Conservation (phyloP, 768 basidiomycete genomes). For the Cystobasidium ongulense region DNA sequence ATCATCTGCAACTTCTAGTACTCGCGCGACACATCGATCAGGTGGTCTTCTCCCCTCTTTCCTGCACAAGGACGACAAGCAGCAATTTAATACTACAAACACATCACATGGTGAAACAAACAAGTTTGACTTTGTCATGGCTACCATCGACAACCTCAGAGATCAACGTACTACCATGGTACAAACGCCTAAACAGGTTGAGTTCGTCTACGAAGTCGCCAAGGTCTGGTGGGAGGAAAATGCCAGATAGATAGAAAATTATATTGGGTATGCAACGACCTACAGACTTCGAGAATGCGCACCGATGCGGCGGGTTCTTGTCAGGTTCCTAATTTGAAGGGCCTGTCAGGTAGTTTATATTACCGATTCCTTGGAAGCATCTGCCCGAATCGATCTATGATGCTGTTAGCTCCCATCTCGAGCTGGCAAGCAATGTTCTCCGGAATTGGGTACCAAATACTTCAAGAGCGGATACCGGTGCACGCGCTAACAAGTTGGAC, state of each 20-base stretch:
- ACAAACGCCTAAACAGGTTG: conserved; percentile 35
- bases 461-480: too few relatives aligned
- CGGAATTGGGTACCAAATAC: too few relatives aligned
- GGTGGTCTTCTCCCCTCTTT: neutral
- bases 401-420: too few relatives aligned
- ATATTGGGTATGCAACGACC: too few relatives aligned
- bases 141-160: conserved; percentile 36
- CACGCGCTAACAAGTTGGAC: too few relatives aligned
- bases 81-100: neutral
- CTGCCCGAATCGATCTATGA: too few relatives aligned
- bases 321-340: too few relatives aligned
- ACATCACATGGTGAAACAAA: neutral
- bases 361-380: too few relatives aligned
- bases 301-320: too few relatives aligned
- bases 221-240: neutral
- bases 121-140: conserved; percentile 29
- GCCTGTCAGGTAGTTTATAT: too few relatives aligned
- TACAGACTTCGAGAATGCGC: too few relatives aligned
- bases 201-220: conserved; percentile 31
- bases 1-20: neutral
- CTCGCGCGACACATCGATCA: neutral
- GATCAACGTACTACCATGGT: conserved; percentile 40
- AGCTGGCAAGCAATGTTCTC: too few relatives aligned
- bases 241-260: neutral
- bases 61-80: neutral